Percentiles rank a stretch among this genome's conserved stretches.
These are phyloP conservation scores for Salvia splendens DNA, from an alignment of 257 asterid species.

Conservation along the genomic window DNA sequence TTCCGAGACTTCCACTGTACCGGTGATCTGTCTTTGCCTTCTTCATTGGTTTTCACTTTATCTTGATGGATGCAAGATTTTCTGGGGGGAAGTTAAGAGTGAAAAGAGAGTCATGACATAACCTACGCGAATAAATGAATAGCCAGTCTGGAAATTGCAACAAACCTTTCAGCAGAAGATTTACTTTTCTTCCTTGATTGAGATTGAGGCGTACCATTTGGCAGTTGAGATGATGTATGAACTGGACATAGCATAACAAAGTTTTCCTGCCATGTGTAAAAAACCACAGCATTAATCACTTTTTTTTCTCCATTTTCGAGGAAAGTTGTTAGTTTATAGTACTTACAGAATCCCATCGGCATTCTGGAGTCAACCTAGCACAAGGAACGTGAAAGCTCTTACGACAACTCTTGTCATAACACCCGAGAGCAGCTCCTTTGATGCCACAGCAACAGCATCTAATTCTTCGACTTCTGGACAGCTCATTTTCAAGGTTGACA, in stretches of 20 bases:
- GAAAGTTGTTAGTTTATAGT: background rate
- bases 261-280: conserved; percentile 58
- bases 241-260: conserved; percentile 86
- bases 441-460: conserved; percentile 78
- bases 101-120: background rate
- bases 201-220: conserved; percentile 51
- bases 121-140: background rate
- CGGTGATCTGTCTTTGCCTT: conserved; percentile 33
- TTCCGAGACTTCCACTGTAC: conserved; percentile 51
- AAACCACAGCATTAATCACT: conserved; percentile 16
- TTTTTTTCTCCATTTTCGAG: conserved; percentile 11
- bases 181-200: conserved; percentile 46
- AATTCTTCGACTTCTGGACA: conserved; percentile 78
- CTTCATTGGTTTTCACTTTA: conserved; percentile 37
- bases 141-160: conserved; percentile 12
- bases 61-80: conserved; percentile 34
- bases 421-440: conserved; percentile 97
- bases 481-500: conserved; percentile 77
- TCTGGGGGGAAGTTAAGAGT: conserved; percentile 34
- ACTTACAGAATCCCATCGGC: conserved; percentile 87
- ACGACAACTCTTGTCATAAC: conserved; percentile 82
- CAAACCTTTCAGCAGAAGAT: conserved; percentile 50
- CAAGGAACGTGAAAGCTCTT: conserved; percentile 93
- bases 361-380: conserved; percentile 81
- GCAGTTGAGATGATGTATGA: conserved; percentile 67